Base-by-base conservation (phyloP, 352 stramenopile genomes). In the Phytophthora litchii region DNA sequence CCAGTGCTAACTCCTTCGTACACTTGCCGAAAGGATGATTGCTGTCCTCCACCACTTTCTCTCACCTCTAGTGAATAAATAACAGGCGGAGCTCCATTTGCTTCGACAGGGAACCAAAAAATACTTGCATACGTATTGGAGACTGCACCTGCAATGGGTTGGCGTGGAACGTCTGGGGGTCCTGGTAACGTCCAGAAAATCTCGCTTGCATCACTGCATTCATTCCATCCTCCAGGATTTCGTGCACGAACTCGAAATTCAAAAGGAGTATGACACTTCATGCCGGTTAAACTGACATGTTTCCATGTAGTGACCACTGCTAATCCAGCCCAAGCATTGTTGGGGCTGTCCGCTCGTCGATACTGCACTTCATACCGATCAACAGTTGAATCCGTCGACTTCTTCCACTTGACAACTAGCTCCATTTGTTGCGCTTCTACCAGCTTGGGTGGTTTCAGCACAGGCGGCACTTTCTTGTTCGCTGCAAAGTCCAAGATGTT, bases 301-400 rank as follows among this genome's bases (percentile, higher is more conserved):
- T 83, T 79, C n/a, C 65, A 67, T 0, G 67, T 49, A 0, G 65
- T 64, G 21, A 73, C 69, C 20, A 64, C 64, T 0, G 71, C 56
- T 1, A 94, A 70, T 0, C 65, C 70, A 1, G 57, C 46, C 84
- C 84, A 93, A 0, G 67, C 25, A 35, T 76, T 80, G 55, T 83
- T 74, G 13, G 51, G 43, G 40, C 73, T 85, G 25, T 91, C 71
- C 5, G 64, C 69, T 21, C 67, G 56, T 17, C 75, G 72, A 48
- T 79, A 92, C 51, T 93, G 84, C 16, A 91, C 49, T 48, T 93
- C 84, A 54, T 91, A 92, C 1, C 80, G 67, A 60, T 93, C 84
- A 1, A 86, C 77, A 0, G 83, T 92, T 43, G 79, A 80, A 48
- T 91, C 80, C 0, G 27, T 35, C 19, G 80, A 73, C 31, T 78